A percentile compares a stretch with the other conserved stretches of the same genome.
Evolutionary conservation across 1,284 basidiomycete genomes (phyloP).

Genomic region (Irpex lacteus): DNA sequence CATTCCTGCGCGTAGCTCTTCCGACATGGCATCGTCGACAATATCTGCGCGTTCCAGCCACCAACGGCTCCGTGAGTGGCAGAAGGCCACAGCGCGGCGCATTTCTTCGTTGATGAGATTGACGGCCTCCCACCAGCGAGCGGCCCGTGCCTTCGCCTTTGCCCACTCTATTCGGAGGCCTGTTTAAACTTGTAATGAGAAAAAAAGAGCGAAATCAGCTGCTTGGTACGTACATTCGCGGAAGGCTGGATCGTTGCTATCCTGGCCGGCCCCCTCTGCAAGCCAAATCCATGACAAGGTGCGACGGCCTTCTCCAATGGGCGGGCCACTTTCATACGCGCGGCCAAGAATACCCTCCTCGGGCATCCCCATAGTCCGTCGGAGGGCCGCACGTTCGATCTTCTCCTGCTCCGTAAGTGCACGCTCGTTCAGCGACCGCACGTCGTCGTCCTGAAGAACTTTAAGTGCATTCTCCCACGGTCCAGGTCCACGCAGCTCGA

Average conservation of each 20-base stretch:
- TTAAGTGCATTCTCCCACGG: background rate
- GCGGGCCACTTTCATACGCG: background rate
- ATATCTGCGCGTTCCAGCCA: background rate
- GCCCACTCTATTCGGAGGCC: background rate
- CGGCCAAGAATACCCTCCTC: background rate
- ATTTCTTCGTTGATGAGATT: background rate
- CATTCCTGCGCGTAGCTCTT: background rate
- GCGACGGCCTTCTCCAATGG: background rate
- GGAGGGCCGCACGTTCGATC: background rate
- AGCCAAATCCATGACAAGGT: conserved; percentile 1
- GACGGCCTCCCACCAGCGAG: background rate
- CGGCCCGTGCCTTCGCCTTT: background rate
- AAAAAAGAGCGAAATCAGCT: background rate
- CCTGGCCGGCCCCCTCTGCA: background rate
- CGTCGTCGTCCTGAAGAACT: conserved; percentile 1
- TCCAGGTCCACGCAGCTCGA: background rate
- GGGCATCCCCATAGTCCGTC: background rate
- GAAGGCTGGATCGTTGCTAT: background rate
- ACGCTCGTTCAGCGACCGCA: conserved; percentile 4
- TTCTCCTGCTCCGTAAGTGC: background rate
- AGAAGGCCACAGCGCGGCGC: background rate
- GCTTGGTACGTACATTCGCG: background rate
- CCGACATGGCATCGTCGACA: background rate
- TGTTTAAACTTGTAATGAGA: background rate
- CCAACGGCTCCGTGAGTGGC: background rate